phyloP scores from a whole-genome alignment of 495 filamentous ascomycete genomes.

The Parmelia sp. region DNA sequence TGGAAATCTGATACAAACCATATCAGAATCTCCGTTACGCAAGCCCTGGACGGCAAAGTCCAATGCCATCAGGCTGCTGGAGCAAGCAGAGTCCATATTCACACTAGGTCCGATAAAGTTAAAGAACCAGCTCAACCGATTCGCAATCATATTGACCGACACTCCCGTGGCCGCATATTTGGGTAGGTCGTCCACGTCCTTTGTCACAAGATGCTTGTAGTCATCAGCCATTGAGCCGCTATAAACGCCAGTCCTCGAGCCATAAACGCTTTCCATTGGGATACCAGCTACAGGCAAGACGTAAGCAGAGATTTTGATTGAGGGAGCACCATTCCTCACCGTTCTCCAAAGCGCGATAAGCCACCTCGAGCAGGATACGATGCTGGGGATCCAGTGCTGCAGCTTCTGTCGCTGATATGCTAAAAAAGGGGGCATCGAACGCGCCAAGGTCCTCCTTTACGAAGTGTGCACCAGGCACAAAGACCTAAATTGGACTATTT shows the following conservation, averaged over 20 bases:
- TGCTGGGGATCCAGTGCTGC: no score
- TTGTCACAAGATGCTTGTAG: background rate
- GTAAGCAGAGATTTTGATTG: no score
- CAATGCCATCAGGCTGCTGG: slow-evolving; percentile 36
- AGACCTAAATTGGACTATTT: no score
- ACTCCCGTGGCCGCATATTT: slow-evolving; percentile 35
- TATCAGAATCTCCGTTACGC: slow-evolving; percentile 38
- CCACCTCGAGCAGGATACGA: no score
- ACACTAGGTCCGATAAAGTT: slow-evolving; percentile 78
- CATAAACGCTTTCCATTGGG: slow-evolving; percentile 26
- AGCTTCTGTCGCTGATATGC: no score
- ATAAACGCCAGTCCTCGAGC: slow-evolving; percentile 30
- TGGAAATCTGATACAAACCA: slow-evolving; percentile 2
- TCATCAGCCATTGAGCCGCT: slow-evolving; percentile 21
- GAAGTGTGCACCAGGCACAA: no score
- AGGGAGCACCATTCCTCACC: no score
- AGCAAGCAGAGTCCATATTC: slow-evolving; percentile 66
- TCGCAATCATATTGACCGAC: background rate
- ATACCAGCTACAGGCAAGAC: slow-evolving; percentile 72
- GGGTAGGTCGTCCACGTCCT: slow-evolving; percentile 30
- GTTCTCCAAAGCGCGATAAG: no score
- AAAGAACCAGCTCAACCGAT: slow-evolving; percentile 60
- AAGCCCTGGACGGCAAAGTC: slow-evolving; percentile 34
- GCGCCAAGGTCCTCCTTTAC: no score
- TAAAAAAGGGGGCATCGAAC: no score